These are phyloP conservation scores for Metschnikowia amazonensis DNA, from an alignment of 805 yeast species.

Conservation along the genomic window DNA sequence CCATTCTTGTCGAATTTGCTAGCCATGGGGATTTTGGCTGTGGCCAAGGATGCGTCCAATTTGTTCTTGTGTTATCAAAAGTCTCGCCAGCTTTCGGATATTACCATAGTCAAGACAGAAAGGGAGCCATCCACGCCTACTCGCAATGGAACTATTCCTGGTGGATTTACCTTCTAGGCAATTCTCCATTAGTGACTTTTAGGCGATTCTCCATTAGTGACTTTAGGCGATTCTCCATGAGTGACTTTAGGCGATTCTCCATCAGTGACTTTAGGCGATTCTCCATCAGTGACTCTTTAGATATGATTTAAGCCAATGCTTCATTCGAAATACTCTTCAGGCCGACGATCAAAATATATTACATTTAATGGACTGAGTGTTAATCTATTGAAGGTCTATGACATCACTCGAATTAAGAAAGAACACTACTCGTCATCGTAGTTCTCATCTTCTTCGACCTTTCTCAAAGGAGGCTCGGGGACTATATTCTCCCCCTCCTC, in stretches of 20 bases:
- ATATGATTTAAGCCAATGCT: no score
- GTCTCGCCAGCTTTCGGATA: constrained; percentile 27
- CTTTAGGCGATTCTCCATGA: no score
- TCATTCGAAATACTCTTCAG: no score
- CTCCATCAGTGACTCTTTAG: no score
- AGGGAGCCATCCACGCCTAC: neutral
- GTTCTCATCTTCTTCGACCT: constrained; percentile 44
- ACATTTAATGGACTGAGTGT: neutral
- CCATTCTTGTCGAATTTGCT: constrained; percentile 30
- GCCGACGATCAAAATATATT: no score
- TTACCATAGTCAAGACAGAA: constrained; percentile 20
- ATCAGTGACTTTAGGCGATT: no score
- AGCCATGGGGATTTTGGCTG: constrained; percentile 31
- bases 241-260: no score
- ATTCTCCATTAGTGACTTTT: no score
- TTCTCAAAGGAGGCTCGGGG: constrained; percentile 43
- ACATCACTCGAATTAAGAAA: neutral
- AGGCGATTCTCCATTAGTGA: no score
- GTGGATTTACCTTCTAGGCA: neutral
- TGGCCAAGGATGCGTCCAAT: constrained; percentile 32
- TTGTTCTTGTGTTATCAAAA: constrained; percentile 27
- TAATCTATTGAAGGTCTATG: neutral
- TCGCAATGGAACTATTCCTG: neutral
- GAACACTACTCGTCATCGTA: constrained; percentile 39
- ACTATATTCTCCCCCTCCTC: constrained; percentile 22